Evolutionary conservation across 73 alveolate species (phyloP).

Genomic region (Paramecium octaurelia): DNA sequence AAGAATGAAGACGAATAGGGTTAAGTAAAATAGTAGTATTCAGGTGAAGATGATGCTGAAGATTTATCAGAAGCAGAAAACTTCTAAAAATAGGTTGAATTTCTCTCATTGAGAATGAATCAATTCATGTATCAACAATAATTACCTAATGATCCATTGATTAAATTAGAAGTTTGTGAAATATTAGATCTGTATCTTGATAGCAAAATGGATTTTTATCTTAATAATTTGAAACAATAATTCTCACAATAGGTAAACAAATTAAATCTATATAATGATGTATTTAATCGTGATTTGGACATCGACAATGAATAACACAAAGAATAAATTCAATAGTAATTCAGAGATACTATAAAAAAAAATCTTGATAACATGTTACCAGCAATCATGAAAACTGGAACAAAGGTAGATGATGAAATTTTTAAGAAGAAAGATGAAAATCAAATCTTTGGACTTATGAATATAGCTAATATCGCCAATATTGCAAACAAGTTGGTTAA

Average conservation of each 20-base stretch:
- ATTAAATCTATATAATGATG: background rate
- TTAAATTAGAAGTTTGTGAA: conserved; percentile 57
- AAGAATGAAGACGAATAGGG: background rate
- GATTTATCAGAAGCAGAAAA: conserved; percentile 34
- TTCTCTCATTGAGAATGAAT: conserved; percentile 4
- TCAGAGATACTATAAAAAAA: background rate
- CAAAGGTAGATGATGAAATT: background rate
- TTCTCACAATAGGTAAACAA: conserved; percentile 22
- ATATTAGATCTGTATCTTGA: conserved; percentile 33
- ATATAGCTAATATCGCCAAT: background rate
- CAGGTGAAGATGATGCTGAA: conserved; percentile 38
- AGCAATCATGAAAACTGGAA: conserved; percentile 43
- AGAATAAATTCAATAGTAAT: background rate
- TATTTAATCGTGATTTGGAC: background rate
- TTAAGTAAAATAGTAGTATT: background rate
- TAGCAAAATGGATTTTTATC: conserved; percentile 43
- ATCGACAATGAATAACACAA: background rate
- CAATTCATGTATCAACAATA: conserved; percentile 32
- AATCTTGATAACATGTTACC: conserved; percentile 36
- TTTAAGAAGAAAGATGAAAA: background rate
- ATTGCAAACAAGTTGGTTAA: background rate
- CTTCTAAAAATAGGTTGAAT: conserved; percentile 15
- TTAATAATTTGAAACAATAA: conserved; percentile 29
- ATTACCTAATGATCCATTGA: background rate
- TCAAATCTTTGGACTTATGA: background rate